phyloP scores from a whole-genome alignment of 208 protist species.

The Crithidia bombi region DNA sequence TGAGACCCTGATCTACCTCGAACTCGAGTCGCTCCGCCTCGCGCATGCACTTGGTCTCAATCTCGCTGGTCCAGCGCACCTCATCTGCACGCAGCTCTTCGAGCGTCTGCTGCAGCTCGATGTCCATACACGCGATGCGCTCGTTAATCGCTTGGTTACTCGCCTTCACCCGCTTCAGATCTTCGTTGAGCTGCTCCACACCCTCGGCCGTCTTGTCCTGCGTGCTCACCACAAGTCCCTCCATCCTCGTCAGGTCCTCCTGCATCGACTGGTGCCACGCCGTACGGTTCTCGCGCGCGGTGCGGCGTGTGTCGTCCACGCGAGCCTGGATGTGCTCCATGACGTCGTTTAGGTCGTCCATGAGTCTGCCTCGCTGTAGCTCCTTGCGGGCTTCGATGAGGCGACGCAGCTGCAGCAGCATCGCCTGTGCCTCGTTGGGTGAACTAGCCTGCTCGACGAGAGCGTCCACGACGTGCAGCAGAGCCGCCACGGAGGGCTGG shows the following conservation, averaged over 20 bases:
- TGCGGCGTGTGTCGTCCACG: conserved; percentile 68
- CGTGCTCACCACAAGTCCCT: conserved; percentile 47
- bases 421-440: conserved; percentile 43
- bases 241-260: conserved; percentile 53
- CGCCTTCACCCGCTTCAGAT: conserved; percentile 63
- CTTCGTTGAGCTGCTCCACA: conserved; percentile 77
- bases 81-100: conserved; percentile 69
- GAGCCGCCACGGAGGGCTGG: conserved; percentile 24
- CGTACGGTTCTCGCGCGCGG: conserved; percentile 39
- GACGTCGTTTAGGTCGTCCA: conserved; percentile 49
- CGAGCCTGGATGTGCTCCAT: conserved; percentile 65
- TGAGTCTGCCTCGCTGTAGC: conserved; percentile 40
- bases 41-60: conserved; percentile 38
- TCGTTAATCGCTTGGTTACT: conserved; percentile 81
- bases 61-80: conserved; percentile 30
- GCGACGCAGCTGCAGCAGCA: conserved; percentile 65
- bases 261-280: conserved; percentile 42
- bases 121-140: conserved; percentile 77
- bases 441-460: conserved; percentile 30
- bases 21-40: conserved; percentile 50
- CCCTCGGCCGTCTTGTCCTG: conserved; percentile 58
- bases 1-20: conserved; percentile 42
- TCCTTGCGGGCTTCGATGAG: conserved; percentile 66
- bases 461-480: conserved; percentile 50
- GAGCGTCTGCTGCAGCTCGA: conserved; percentile 73